Evolutionary conservation across 257 asterid genomes (phyloP).

Genomic region (Solanum appendiculatum): DNA sequence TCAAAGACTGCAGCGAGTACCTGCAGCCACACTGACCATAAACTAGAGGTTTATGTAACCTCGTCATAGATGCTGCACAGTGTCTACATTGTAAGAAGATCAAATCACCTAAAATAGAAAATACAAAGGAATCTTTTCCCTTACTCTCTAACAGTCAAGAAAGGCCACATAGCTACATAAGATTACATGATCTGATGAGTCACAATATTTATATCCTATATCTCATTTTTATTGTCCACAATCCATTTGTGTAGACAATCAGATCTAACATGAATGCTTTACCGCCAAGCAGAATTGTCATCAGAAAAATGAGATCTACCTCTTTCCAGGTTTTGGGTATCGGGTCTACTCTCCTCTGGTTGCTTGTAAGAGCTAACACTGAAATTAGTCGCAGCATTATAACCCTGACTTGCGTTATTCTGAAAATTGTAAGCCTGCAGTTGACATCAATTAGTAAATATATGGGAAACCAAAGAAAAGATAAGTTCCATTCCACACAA

Average conservation of each 20-base stretch:
- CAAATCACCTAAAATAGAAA: conserved; percentile 11
- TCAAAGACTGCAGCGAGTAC: conserved; percentile 32
- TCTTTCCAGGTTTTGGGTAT: conserved; percentile 19
- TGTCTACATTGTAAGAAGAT: conserved; percentile 22
- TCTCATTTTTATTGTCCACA: conserved; percentile 21
- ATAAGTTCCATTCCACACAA: neutral
- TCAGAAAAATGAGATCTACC: conserved; percentile 25
- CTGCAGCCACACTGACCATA: conserved; percentile 40
- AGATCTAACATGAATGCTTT: conserved; percentile 17
- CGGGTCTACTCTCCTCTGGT: neutral
- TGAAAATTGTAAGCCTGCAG: conserved; percentile 21
- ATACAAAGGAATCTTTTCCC: neutral
- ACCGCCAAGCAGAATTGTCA: conserved; percentile 35
- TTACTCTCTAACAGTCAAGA: neutral
- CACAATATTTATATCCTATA: neutral
- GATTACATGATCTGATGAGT: neutral
- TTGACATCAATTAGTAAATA: neutral
- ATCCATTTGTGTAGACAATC: conserved; percentile 23
- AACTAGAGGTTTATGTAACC: conserved; percentile 37
- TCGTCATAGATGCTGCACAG: conserved; percentile 35
- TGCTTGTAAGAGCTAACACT: conserved; percentile 1
- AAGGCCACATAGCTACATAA: neutral
- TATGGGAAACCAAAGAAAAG: neutral
- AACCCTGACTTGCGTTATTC: neutral
- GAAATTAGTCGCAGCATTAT: conserved; percentile 6